Percentiles rank a stretch among this genome's conserved stretches.
These are phyloP conservation scores for Hyaloscypha bicolor DNA, from an alignment of 495 filamentous ascomycete species.

Conservation along the genomic window DNA sequence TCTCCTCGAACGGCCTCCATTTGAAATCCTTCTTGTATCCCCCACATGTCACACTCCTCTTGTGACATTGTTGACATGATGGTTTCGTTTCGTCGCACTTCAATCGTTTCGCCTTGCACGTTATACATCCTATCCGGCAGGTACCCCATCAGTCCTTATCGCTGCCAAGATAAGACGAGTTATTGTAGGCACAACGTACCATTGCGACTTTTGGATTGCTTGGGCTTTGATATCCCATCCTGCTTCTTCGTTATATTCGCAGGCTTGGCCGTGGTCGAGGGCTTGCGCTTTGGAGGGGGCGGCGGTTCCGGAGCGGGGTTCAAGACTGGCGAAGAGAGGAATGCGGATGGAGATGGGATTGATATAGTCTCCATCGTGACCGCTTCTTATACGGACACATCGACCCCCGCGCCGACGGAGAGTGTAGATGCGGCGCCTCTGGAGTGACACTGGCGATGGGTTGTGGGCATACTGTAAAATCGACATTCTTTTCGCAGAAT, in stretches of 20 bases:
- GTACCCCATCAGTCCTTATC: constrained; percentile 23
- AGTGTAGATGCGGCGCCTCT: background rate
- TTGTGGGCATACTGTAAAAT: constrained; percentile 15
- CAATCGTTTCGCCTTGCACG: constrained; percentile 79
- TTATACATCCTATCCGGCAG: constrained; percentile 65
- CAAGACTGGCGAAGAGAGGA: constrained; percentile 50
- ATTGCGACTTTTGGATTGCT: constrained; percentile 84
- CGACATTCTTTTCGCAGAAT: constrained; percentile 16
- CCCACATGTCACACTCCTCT: constrained; percentile 70
- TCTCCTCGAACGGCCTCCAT: constrained; percentile 79
- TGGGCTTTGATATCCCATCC: constrained; percentile 57
- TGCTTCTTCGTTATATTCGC: constrained; percentile 36
- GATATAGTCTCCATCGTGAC: constrained; percentile 60
- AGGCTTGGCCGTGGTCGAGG: constrained; percentile 14
- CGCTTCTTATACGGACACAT: constrained; percentile 26
- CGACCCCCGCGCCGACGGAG: background rate
- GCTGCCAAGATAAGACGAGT: constrained; percentile 28
- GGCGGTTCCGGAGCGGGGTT: constrained; percentile 36
- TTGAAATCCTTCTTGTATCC: constrained; percentile 86
- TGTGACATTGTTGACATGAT: constrained; percentile 71
- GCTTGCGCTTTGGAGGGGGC: constrained; percentile 37
- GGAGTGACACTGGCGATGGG: constrained; percentile 4
- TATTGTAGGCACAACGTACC: constrained; percentile 48
- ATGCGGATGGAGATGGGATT: constrained; percentile 65
- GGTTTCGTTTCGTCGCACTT: constrained; percentile 85